These are phyloP conservation scores for Leishmania tropica DNA, from an alignment of 208 protist species.

Conservation along the genomic window DNA sequence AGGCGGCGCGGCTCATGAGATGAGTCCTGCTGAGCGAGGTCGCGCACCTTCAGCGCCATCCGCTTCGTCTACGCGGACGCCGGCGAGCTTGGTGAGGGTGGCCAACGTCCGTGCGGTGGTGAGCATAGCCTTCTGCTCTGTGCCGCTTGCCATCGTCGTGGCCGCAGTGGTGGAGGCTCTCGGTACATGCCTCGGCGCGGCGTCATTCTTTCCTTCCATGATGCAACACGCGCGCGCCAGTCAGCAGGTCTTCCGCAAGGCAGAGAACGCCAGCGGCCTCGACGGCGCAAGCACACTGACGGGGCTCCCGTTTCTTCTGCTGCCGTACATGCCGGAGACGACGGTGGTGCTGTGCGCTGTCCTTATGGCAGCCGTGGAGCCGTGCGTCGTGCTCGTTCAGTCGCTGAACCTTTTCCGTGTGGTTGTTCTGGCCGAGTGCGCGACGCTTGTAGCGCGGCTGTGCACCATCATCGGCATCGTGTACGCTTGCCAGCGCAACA, in stretches of 20 bases:
- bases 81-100: slow-evolving; percentile 7
- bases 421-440: slow-evolving; percentile 73
- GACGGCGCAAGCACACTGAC: slow-evolving; percentile 5
- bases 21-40: too few relatives aligned
- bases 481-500: slow-evolving; percentile 13
- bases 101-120: slow-evolving; percentile 36
- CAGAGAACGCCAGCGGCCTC: not conserved
- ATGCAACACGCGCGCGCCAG: slow-evolving; percentile 27
- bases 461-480: slow-evolving; percentile 45
- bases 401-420: slow-evolving; percentile 65
- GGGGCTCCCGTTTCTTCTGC: not conserved
- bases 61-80: not conserved
- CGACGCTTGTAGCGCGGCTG: slow-evolving; percentile 53
- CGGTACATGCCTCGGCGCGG: slow-evolving; percentile 14
- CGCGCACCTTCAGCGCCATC: not conserved
- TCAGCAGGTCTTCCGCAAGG: slow-evolving; percentile 7
- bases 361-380: slow-evolving; percentile 53
- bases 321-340: slow-evolving; percentile 50
- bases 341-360: slow-evolving; percentile 50
- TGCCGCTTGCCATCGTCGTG: slow-evolving; percentile 44
- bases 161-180: slow-evolving; percentile 35
- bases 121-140: slow-evolving; percentile 42
- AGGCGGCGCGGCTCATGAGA: not conserved
- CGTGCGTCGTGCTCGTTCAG: slow-evolving; percentile 67
- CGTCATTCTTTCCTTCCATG: slow-evolving; percentile 27